Conservation (phyloP, 225 moss, liverwort and hornwort genomes). For the Climacium dendroides region DNA sequence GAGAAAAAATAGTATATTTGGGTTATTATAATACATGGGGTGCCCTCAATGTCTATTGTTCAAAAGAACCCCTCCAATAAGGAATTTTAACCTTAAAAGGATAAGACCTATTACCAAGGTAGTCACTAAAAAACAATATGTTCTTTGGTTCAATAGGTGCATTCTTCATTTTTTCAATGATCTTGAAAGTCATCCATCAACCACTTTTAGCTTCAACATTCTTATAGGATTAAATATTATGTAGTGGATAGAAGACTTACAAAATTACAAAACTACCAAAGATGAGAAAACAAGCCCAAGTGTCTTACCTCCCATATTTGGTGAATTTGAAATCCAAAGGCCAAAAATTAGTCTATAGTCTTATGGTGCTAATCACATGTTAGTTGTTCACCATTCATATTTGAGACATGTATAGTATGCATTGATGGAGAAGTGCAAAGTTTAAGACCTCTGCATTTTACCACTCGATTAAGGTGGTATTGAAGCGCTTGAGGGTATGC, state of each 20-base stretch:
- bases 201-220: not conserved
- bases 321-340: not conserved
- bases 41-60: rapidly evolving
- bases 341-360: not conserved
- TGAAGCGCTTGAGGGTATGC: not conserved
- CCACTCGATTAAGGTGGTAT: not conserved
- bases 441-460: not conserved
- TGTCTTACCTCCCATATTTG: not conserved
- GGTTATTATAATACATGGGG: too few species aligned
- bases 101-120: not conserved
- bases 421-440: not conserved
- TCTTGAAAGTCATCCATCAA: not conserved
- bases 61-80: rapidly evolving
- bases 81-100: not conserved
- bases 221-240: not conserved
- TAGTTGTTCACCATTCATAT: not conserved
- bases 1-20: not conserved
- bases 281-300: not conserved
- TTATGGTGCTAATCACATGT: not conserved
- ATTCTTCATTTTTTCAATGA: not conserved
- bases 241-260: not conserved
- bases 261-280: not conserved
- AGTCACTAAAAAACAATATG: rapidly evolving
- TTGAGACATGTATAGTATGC: not conserved
- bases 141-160: not conserved